phyloP scores from a whole-genome alignment of 768 basidiomycete species.

The Porphyrellus cyaneotinctus region DNA sequence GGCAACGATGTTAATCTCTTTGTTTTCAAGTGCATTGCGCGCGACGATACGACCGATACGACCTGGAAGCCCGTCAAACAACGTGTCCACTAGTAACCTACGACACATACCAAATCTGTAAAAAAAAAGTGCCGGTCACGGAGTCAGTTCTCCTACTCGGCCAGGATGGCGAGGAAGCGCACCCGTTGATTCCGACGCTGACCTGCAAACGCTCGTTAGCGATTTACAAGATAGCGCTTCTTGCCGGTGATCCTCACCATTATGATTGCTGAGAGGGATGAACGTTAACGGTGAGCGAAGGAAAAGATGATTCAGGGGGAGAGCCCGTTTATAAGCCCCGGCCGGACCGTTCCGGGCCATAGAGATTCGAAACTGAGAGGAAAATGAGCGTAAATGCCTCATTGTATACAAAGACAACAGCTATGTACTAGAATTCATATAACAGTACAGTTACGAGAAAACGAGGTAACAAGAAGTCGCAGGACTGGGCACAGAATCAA shows the following conservation, averaged over 20 bases:
- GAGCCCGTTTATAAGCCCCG: too few relatives aligned
- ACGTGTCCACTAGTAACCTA: too few relatives aligned
- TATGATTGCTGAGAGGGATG: constrained; percentile 11
- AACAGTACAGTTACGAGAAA: too few relatives aligned
- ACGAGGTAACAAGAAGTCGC: too few relatives aligned
- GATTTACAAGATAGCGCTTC: not conserved
- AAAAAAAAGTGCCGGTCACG: not conserved
- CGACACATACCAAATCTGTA: constrained; percentile 64
- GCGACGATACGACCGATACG: constrained; percentile 99
- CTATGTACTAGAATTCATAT: too few relatives aligned
- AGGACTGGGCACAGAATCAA: too few relatives aligned
- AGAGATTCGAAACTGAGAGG: not conserved
- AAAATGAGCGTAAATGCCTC: not conserved
- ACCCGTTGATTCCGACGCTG: constrained; percentile 98
- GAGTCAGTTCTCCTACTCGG: constrained; percentile 13
- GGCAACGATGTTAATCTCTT: constrained; percentile 79
- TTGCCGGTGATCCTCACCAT: constrained; percentile 21
- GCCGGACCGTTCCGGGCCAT: too few relatives aligned
- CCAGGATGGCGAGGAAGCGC: constrained; percentile 25
- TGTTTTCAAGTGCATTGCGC: constrained; percentile 82
- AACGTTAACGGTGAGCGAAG: not conserved
- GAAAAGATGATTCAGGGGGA: too few relatives aligned
- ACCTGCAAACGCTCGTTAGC: constrained; percentile 36
- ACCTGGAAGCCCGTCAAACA: constrained; percentile 43
- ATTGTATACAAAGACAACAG: too few relatives aligned